A percentile compares a stretch with the other conserved stretches of the same genome.
Conservation (phyloP, 139 green algal genomes). For the Coccomyxa sp. region DNA sequence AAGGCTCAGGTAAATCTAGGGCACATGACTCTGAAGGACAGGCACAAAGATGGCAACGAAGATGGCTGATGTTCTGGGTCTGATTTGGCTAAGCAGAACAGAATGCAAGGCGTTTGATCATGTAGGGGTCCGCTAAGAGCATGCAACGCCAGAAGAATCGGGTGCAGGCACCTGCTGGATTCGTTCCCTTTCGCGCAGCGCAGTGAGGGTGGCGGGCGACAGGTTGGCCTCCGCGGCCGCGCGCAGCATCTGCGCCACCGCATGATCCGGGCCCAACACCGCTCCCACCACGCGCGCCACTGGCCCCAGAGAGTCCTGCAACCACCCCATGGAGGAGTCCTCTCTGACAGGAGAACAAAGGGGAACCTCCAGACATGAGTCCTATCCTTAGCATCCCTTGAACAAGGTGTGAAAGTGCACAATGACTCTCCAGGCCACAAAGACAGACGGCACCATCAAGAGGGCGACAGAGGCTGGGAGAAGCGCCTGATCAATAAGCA, state of each 20-base stretch:
- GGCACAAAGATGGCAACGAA: too few species aligned
- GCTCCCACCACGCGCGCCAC: slow-evolving; percentile 9
- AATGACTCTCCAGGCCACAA: background rate
- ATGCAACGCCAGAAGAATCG: too few species aligned
- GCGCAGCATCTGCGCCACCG: slow-evolving; percentile 10
- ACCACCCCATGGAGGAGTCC: too few species aligned
- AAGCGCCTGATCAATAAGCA: background rate
- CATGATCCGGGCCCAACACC: slow-evolving; percentile 19
- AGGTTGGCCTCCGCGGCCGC: slow-evolving; percentile 33
- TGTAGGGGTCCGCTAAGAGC: too few species aligned
- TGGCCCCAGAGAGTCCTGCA: slow-evolving; percentile 28
- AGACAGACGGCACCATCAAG: background rate
- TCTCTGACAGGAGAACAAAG: background rate
- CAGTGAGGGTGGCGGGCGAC: slow-evolving; percentile 12
- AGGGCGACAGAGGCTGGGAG: background rate
- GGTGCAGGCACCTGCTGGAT: background rate
- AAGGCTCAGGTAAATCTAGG: too few species aligned
- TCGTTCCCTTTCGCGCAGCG: slow-evolving; percentile 21
- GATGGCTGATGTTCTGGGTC: too few species aligned
- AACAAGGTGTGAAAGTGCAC: background rate
- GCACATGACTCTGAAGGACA: too few species aligned
- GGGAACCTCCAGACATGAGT: background rate
- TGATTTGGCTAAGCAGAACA: too few species aligned
- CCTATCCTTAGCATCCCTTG: background rate
- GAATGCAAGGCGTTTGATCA: too few species aligned